Evolutionary conservation across 2,329 filamentous ascomycete species (phyloP), one percentile per base, ranked within the genome.

Genomic region (Trichophyton benhamiae): DNA sequence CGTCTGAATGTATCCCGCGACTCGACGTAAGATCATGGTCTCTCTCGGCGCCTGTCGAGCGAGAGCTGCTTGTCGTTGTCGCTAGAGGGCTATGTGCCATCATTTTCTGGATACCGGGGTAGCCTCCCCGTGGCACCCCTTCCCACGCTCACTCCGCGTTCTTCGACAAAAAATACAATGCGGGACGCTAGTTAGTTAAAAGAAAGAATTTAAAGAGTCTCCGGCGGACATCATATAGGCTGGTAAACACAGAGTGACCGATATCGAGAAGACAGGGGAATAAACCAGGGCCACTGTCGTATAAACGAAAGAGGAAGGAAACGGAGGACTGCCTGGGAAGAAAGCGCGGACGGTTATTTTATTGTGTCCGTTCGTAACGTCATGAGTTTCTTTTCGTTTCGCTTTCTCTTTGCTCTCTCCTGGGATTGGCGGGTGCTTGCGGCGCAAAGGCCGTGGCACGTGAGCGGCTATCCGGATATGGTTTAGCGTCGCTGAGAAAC

Each of bases 301-400:
- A 20, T 27, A 41, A 25, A 3, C 6, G 27, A 11, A 36, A 27
- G 27, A n/a, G 27, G 17, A 25, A 15, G 20, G 15, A 25, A 11
- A 27, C 5, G 5, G 49, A 55, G 33, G 2, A 20, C 13, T 55
- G 25, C 27, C 8, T 11, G 17, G 33, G 27, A 44, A 44, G 2
- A 44, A 44, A n/a, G 17, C n/a, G 52, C 52, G 52, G 52, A 30
- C 33, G 11, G 33, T 38, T 38, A 38, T n/a, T 55, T 17, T 36
- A 36, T 25, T 52, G 46, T 52, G 46, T 30, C 20, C 13, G 20
- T 25, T 7, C 8, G 27, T n/a, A 44, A 58, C 55, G 55, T 58
- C 55, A 58, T 58, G 55, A 58, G 22, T 58, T 58, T 58, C 41
- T 58, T 58, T 44, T 58, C 22, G n/a, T 20, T 33, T 44, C 36